Evolutionary conservation across 306 rosid species (phyloP).

Genomic region (Vigna hirtella): DNA sequence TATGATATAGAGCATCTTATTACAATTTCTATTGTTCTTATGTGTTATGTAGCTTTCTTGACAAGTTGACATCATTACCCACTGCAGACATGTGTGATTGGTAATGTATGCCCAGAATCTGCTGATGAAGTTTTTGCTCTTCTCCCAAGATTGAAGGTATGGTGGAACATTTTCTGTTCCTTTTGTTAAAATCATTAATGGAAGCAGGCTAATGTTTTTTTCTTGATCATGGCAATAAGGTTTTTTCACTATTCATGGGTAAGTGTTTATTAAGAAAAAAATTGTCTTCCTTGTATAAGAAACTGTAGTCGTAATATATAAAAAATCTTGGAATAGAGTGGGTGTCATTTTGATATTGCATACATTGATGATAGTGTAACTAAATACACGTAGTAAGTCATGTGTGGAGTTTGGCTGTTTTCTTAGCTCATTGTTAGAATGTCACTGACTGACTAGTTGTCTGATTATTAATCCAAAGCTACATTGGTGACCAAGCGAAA

Average conservation of each 20-base stretch:
- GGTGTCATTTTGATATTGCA: neutral
- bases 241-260: slow-evolving; percentile 12
- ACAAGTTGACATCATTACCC: slow-evolving; percentile 29
- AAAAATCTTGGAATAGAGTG: slow-evolving; percentile 21
- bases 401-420: neutral
- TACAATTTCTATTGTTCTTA: slow-evolving; percentile 36
- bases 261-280: neutral
- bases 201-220: slow-evolving; percentile 9
- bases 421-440: neutral
- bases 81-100: slow-evolving; percentile 81
- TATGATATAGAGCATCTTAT: slow-evolving; percentile 42
- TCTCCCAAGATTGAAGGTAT: slow-evolving; percentile 86
- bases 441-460: neutral
- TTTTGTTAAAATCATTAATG: neutral
- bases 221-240: slow-evolving; percentile 8
- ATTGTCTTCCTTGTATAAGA: slow-evolving; percentile 9
- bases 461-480: slow-evolving; percentile 11
- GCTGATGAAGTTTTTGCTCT: slow-evolving; percentile 83
- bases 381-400: neutral
- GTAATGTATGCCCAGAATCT: slow-evolving; percentile 79
- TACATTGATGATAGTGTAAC: slow-evolving; percentile 4
- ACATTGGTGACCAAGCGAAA: neutral
- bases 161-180: slow-evolving; percentile 22
- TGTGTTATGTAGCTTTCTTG: slow-evolving; percentile 36
- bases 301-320: slow-evolving; percentile 3